Evolutionary conservation across 768 basidiomycete genomes (phyloP).

Genomic region (Porpolomopsis calyptriformis): DNA sequence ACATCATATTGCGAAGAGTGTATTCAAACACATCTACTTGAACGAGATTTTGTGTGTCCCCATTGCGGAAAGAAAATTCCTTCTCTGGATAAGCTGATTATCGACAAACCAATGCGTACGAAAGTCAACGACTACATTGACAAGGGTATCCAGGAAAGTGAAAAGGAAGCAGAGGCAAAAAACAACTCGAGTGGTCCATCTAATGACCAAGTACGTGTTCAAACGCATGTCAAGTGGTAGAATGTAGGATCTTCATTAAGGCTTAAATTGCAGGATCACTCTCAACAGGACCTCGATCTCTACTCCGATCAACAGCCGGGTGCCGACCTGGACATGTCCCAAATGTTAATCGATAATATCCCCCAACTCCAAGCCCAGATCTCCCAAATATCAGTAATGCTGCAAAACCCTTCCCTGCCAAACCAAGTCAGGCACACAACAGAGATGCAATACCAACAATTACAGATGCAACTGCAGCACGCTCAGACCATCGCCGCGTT

Average conservation of each 20-base stretch:
- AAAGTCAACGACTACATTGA: constrained; percentile 78
- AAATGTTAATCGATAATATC: constrained; percentile 63
- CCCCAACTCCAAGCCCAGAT: constrained; percentile 81
- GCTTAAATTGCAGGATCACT: constrained; percentile 12
- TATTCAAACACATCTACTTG: constrained; percentile 86
- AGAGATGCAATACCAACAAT: constrained; percentile 73
- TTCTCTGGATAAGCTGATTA: constrained; percentile 75
- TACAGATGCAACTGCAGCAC: constrained; percentile 70
- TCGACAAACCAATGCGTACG: constrained; percentile 71
- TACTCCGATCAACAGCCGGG: constrained; percentile 66
- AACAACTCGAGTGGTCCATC: constrained; percentile 15
- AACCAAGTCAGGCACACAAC: constrained; percentile 65
- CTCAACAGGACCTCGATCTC: constrained; percentile 45
- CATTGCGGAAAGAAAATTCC: constrained; percentile 81
- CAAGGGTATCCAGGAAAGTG: constrained; percentile 67
- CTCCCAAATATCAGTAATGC: constrained; percentile 64
- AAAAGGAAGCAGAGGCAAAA: constrained; percentile 48
- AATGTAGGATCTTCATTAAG: constrained; percentile 6
- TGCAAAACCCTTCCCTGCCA: constrained; percentile 70
- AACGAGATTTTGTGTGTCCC: constrained; percentile 92
- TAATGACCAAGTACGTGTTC: constrained; percentile 28
- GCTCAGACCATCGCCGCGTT: constrained; percentile 64
- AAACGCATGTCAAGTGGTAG: neutral
- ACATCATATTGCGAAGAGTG: constrained; percentile 94
- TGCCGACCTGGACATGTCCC: constrained; percentile 54